Evolutionary conservation across 768 basidiomycete species (phyloP), one percentile per base, ranked within the genome.

Genomic region (Xerocomellus chrysenteron): DNA sequence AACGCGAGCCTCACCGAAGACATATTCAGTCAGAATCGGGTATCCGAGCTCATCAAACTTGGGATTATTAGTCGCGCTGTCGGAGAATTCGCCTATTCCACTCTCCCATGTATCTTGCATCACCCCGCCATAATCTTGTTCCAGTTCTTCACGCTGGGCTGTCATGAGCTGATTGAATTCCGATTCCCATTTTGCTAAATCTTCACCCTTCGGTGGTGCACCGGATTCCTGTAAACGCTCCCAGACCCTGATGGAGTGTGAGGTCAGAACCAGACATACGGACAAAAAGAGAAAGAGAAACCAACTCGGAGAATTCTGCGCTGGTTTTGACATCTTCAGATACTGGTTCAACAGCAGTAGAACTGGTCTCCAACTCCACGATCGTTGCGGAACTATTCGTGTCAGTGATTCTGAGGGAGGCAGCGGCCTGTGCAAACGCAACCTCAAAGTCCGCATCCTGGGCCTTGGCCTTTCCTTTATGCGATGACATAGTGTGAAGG

Each of bases 131-230:
- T 84, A 85, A 65, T 88, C 88, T 52, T 75, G 70, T n/a, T 86
- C 83, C 2, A 83, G 69, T 32, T 86, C 85, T 21, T 89, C 85
- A 32, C 87, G 81, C 55, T 86, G 79, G 10, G 80, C 68, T 35
- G 77, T 78, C 88, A 92, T 89, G 41, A 91, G 73, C 56, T 91
- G 85, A 66, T 87, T 86, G 59, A 92, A 88, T 68, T 92, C 85
- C 7, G 88, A 81, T 70, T 93, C 92, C 90, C 90, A 92, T 69
- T 85, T 86, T 2, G 84, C 82, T 53, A 90, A 68, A 55, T 90
- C 87, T 67, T 84, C 86, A 24, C 76, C 65, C 5, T 81, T 77
- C 1, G 85, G 82, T 3, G 84, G 81, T 24, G 80, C 56, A 26
- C 82, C 81, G 1, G 84, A 85, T 51, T 81, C 76, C 63, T 82